Conservation (phyloP, 495 filamentous ascomycete genomes). For the Podospora bellae-mahoneyi region DNA sequence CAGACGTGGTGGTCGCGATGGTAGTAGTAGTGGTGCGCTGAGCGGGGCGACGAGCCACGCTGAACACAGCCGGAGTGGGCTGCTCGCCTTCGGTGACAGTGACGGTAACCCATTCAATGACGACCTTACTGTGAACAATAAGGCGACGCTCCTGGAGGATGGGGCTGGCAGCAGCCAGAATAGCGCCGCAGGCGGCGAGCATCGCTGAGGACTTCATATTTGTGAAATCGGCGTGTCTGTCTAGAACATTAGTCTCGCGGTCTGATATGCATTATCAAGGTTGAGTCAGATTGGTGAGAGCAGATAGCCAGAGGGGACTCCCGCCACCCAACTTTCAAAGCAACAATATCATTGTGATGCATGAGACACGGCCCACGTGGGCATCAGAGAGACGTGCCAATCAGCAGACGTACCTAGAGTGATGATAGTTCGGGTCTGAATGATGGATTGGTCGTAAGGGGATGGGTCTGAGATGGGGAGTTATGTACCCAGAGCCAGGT, state of each 20-base stretch:
- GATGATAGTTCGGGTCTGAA: not conserved
- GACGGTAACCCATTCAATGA: conserved; percentile 58
- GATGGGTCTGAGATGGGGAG: conserved; percentile 12
- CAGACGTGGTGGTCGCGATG: conserved; percentile 10
- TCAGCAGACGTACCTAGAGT: conserved; percentile 19
- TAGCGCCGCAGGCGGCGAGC: conserved; percentile 59
- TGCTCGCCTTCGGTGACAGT: conserved; percentile 50
- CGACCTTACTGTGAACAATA: conserved; percentile 52
- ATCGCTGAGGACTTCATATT: conserved; percentile 70
- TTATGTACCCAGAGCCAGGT: conserved; percentile 39
- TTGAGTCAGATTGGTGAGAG: not conserved
- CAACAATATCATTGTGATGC: not conserved
- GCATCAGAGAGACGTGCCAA: not conserved
- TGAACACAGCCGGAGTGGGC: conserved; percentile 18
- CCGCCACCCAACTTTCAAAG: not conserved
- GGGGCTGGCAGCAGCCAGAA: conserved; percentile 59
- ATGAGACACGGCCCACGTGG: not conserved
- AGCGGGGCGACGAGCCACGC: not conserved
- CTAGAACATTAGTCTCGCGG: not conserved
- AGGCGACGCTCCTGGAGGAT: conserved; percentile 57
- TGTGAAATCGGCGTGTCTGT: conserved; percentile 17
- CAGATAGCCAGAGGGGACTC: not conserved
- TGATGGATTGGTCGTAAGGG: not conserved
- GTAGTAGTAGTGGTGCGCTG: conserved; percentile 24
- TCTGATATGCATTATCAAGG: not conserved